These are phyloP conservation scores for Allium cepa DNA, from an alignment of 106 monocot genomes.

Conservation along the genomic window DNA sequence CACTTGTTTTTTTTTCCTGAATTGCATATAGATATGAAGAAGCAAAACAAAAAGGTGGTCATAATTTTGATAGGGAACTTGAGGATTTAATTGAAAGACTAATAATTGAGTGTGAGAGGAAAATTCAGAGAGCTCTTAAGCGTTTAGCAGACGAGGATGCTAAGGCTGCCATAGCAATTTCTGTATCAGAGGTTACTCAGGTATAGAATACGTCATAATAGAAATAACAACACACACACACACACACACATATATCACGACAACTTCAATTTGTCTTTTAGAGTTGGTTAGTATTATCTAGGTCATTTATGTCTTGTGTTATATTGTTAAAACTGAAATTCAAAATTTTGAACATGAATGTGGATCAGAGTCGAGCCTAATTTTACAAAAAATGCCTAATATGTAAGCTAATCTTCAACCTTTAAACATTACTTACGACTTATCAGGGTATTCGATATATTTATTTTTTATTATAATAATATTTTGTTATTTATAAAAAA, in stretches of 20 bases:
- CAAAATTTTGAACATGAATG: too few relatives aligned
- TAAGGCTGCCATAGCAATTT: slow-evolving; percentile 94
- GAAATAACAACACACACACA: not conserved
- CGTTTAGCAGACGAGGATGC: slow-evolving; percentile 87
- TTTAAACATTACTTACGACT: too few relatives aligned
- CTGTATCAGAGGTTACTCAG: slow-evolving; percentile 86
- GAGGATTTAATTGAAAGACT: slow-evolving; percentile 88
- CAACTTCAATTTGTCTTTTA: not conserved
- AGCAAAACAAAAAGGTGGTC: slow-evolving; percentile 51
- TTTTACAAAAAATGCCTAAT: too few relatives aligned
- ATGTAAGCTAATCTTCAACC: too few relatives aligned
- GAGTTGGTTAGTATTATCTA: too few relatives aligned
- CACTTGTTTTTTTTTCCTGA: not conserved
- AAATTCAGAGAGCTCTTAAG: slow-evolving; percentile 92
- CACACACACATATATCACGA: not conserved
- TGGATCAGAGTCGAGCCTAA: too few relatives aligned
- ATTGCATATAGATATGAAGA: slow-evolving; percentile 71
- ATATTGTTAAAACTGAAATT: too few relatives aligned
- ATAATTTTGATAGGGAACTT: slow-evolving; percentile 87
- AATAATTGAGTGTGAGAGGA: slow-evolving; percentile 89
- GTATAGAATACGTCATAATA: slow-evolving; percentile 17
- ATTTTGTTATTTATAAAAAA: too few relatives aligned
- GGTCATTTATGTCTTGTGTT: too few relatives aligned
- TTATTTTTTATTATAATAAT: too few relatives aligned
- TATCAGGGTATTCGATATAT: too few relatives aligned